Evolutionary conservation across 176 grass and related monocot species (phyloP).

Genomic region (Paspalum vaginatum): DNA sequence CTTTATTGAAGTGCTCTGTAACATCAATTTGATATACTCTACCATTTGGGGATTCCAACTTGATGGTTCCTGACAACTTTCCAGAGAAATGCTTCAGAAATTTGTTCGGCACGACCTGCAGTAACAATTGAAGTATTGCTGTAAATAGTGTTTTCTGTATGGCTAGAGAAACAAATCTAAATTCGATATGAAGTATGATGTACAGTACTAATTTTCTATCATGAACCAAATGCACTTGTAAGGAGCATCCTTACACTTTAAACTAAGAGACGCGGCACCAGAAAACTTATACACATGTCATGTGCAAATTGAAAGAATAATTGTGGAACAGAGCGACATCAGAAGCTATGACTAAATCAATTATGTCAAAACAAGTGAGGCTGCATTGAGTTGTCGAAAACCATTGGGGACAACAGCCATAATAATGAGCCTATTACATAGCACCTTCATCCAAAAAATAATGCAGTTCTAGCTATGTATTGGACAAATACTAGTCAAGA

Average conservation of each 20-base stretch:
- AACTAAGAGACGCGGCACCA: background rate
- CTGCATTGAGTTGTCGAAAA: slow-evolving; percentile 8
- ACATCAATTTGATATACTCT: slow-evolving; percentile 40
- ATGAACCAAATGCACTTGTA: background rate
- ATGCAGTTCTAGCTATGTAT: no score
- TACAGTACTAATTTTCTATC: background rate
- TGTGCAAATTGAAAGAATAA: background rate
- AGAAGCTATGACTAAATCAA: background rate
- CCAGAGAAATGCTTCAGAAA: slow-evolving; percentile 44
- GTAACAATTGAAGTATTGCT: background rate
- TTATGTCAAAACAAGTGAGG: background rate
- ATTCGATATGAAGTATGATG: background rate
- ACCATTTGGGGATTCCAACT: slow-evolving; percentile 44
- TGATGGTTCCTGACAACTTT: slow-evolving; percentile 30
- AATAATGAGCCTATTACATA: slow-evolving; percentile 8
- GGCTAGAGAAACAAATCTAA: background rate
- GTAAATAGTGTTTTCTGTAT: background rate
- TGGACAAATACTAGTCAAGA: no score
- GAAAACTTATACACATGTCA: background rate
- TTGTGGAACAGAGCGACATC: background rate
- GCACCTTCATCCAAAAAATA: no score
- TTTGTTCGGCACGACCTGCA: slow-evolving; percentile 15
- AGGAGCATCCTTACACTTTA: background rate
- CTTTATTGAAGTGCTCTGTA: background rate
- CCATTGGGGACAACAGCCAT: background rate